Percentiles rank a stretch among this genome's conserved stretches.
These are phyloP conservation scores for Gnomoniopsis sp. DNA, from an alignment of 2,329 filamentous ascomycete species.

Conservation along the genomic window DNA sequence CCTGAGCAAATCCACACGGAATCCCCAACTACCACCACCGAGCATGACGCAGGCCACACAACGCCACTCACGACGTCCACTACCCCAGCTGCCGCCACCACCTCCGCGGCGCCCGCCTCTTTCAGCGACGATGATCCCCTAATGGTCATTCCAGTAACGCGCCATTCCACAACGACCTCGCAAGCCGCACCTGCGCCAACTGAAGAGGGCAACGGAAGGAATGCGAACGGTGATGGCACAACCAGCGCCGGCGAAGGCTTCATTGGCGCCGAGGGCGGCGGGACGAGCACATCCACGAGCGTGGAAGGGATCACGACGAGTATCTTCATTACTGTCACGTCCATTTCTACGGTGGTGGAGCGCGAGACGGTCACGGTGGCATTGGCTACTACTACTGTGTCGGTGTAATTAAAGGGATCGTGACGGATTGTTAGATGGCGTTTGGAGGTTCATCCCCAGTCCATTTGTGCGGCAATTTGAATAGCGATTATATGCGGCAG, in stretches of 20 bases:
- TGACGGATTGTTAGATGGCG: neutral
- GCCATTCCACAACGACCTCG: neutral
- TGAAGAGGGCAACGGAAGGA: neutral
- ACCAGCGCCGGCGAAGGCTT: slow-evolving; percentile 1
- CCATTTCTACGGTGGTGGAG: slow-evolving; percentile 9
- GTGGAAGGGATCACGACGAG: slow-evolving; percentile 8
- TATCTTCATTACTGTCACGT: slow-evolving; percentile 16
- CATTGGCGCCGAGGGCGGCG: neutral
- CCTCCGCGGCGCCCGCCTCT: neutral
- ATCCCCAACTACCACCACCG: neutral
- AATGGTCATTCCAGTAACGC: neutral
- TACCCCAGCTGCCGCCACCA: neutral
- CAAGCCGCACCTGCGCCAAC: slow-evolving; percentile 3
- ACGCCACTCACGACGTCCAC: neutral
- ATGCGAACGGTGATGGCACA: neutral
- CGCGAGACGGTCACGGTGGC: slow-evolving; percentile 2
- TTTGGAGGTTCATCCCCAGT: neutral
- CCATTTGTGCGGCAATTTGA: neutral
- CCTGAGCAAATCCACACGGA: neutral
- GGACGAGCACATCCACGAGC: slow-evolving; percentile 10
- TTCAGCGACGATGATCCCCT: neutral
- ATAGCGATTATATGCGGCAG: neutral
- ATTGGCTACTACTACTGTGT: slow-evolving; percentile 6
- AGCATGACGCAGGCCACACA: no score
- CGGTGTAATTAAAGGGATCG: neutral